Base-by-base conservation (phyloP, 225 moss, liverwort and hornwort genomes). In the Asterella californica region DNA sequence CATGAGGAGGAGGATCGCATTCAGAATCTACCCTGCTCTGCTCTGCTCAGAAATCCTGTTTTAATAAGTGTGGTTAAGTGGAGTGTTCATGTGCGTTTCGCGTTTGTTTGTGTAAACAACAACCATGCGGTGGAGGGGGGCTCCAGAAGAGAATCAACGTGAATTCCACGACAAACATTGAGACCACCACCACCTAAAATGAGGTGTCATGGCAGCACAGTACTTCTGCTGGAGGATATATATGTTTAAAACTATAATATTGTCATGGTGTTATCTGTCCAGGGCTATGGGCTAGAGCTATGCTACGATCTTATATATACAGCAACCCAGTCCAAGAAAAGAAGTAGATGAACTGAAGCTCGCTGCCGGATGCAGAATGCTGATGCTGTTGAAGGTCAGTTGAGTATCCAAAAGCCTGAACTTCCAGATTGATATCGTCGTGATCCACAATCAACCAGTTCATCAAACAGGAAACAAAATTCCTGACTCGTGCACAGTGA, bases 261-360 rank as follows among this genome's bases (percentile, higher is more conserved):
- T n/a, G n/a, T n/a, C n/a, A n/a, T n/a, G 65, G 30, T 67, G 67
- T 67, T 67, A 67, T 67, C 67, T 67, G 67, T 67, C 67, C 67
- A 67, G 33, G 12, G 67, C 67, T 67, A 42, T 42, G 7, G 42
- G n/a, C n/a, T n/a, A n/a, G 4, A 67, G 67, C 67, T 67, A 67
- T 67, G 61, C 25, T 32, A 69, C 33, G 71, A 72, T 32, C 71
- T n/a, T 72, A 25, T 47, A 11, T 9, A 42, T 7, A 34, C 67
- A 67, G 10, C 46, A 24, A 72, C 45, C 71, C 37, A 48, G 71
- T 72, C 47, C 71, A 72, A 42, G 47, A 48, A 47, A 48, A 70
- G 70, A 70, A 72, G 71, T 72, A 72, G 71, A 72, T 72, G 46
- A 72, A 45, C 71, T n/a, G 71, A 72, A 72, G 71, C 67, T 52